Conservation (phyloP, 2,329 filamentous ascomycete species). For the Colletotrichum zoysiae region DNA sequence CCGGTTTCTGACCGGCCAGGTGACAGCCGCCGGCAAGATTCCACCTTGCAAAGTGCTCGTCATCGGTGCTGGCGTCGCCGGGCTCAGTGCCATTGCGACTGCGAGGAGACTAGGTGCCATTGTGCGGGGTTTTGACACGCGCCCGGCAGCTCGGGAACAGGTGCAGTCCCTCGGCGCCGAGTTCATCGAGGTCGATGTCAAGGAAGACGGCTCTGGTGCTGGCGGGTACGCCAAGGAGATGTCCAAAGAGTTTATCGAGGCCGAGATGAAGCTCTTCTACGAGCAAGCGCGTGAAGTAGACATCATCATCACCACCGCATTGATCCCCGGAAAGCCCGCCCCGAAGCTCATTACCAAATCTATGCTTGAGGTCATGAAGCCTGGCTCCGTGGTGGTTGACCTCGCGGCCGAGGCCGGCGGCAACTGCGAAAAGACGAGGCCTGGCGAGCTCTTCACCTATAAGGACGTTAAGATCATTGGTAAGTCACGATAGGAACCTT, state of each 20-base stretch:
- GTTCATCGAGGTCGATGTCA: conserved; percentile 86
- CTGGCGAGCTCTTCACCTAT: conserved; percentile 77
- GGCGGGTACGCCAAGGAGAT: conserved; percentile 94
- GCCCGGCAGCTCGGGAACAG: conserved; percentile 87
- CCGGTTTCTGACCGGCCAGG: conserved; percentile 88
- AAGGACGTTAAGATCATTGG: conserved; percentile 88
- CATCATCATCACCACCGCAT: conserved; percentile 92
- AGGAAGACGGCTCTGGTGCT: conserved; percentile 86
- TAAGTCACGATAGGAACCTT: conserved; percentile 51
- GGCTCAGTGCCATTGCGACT: conserved; percentile 88
- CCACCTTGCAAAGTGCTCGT: conserved; percentile 91
- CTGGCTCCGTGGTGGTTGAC: conserved; percentile 89
- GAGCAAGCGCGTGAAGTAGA: conserved; percentile 90
- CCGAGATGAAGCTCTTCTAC: conserved; percentile 92
- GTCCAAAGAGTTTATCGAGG: conserved; percentile 93
- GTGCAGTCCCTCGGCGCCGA: conserved; percentile 92
- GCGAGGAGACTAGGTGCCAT: conserved; percentile 89
- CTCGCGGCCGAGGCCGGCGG: conserved; percentile 89
- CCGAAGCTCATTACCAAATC: conserved; percentile 86
- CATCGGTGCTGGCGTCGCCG: conserved; percentile 90
- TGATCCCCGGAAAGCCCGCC: conserved; percentile 87
- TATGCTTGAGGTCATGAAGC: conserved; percentile 88
- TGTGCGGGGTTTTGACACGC: conserved; percentile 91
- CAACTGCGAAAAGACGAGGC: conserved; percentile 85
- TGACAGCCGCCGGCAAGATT: conserved; percentile 90